Evolutionary conservation across 2,329 filamentous ascomycete species (phyloP).

Genomic region (Dryadomyces quercivorus): DNA sequence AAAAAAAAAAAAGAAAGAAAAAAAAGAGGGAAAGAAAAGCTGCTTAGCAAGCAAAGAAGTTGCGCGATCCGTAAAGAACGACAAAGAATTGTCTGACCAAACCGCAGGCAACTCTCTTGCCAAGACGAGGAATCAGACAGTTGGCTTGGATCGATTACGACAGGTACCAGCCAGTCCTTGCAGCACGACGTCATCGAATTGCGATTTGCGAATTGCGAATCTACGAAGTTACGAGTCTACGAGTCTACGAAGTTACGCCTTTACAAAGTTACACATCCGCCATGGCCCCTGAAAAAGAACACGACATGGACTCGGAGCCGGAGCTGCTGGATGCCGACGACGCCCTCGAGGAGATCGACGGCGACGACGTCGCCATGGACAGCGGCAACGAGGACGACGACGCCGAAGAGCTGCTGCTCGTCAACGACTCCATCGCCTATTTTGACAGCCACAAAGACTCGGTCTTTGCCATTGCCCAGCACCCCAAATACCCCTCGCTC

Average conservation of each 20-base stretch:
- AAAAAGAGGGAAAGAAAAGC: neutral
- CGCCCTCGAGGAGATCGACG: slow-evolving; percentile 62
- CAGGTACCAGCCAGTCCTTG: too few species aligned
- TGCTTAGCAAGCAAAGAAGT: neutral
- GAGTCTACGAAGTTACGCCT: too few species aligned
- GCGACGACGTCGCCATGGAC: slow-evolving; percentile 30
- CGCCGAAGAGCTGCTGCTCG: slow-evolving; percentile 59
- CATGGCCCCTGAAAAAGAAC: slow-evolving; percentile 20
- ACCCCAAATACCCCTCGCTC: slow-evolving; percentile 65
- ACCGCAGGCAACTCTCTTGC: neutral
- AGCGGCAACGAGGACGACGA: slow-evolving; percentile 24
- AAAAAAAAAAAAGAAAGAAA: neutral
- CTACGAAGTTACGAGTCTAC: too few species aligned
- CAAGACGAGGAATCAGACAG: too few species aligned
- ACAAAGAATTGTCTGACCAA: too few species aligned
- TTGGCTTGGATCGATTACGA: too few species aligned
- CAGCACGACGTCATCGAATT: too few species aligned
- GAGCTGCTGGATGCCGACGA: slow-evolving; percentile 69
- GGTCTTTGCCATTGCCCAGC: slow-evolving; percentile 90
- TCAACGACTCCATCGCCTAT: slow-evolving; percentile 89
- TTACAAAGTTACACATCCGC: too few species aligned
- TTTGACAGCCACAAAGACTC: slow-evolving; percentile 86
- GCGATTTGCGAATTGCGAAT: too few species aligned
- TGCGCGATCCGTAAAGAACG: too few species aligned
- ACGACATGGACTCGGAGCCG: slow-evolving; percentile 43